A percentile compares a stretch with the other conserved stretches of the same genome.
phyloP scores from a whole-genome alignment of 345 rosid genomes.

The Citrus glauca region DNA sequence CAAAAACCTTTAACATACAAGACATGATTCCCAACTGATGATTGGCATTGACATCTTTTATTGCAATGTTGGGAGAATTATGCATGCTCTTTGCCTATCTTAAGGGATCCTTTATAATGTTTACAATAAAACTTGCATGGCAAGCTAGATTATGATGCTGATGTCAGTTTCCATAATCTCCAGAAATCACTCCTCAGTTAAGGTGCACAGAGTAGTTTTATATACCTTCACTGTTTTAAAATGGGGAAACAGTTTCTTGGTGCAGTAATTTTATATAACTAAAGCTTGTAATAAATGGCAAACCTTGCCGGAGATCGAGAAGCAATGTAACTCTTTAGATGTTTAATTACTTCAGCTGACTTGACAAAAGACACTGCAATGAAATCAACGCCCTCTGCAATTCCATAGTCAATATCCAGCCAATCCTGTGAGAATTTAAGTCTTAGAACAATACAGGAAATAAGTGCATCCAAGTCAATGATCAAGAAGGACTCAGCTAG shows the following conservation, averaged over 20 bases:
- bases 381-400: slow-evolving; percentile 58
- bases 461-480: neutral
- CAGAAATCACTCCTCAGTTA: neutral
- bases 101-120: neutral
- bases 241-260: neutral
- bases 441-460: neutral
- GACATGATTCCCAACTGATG: neutral
- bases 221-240: neutral
- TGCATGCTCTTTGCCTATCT: neutral
- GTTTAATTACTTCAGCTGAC: slow-evolving; percentile 63
- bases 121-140: neutral
- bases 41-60: neutral
- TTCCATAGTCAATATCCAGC: slow-evolving; percentile 65
- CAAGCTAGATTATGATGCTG: neutral
- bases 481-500: neutral
- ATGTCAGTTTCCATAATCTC: neutral
- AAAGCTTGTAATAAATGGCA: slow-evolving; percentile 2
- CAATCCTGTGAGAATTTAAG: slow-evolving; percentile 39
- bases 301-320: slow-evolving; percentile 45
- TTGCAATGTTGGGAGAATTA: neutral
- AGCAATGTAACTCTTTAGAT: slow-evolving; percentile 61
- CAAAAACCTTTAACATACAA: neutral
- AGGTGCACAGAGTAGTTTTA: neutral
- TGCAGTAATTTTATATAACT: neutral
- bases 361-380: slow-evolving; percentile 63